Evolutionary conservation across 768 basidiomycete species (phyloP).

Genomic region (Nidularia sp.): DNA sequence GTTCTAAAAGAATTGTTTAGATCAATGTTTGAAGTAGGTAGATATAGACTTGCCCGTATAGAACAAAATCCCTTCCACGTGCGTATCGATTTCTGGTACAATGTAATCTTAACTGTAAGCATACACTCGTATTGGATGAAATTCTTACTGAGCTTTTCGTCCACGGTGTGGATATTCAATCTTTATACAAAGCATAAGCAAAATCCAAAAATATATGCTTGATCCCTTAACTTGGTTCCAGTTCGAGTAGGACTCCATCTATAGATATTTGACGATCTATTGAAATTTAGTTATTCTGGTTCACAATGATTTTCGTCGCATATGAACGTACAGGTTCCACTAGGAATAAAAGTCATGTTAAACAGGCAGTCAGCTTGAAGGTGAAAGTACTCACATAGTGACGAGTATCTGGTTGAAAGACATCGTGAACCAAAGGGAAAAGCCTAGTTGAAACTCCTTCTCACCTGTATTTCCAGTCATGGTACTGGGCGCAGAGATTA

Average conservation of each 20-base stretch:
- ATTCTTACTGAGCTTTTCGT: constrained; percentile 23
- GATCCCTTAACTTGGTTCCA: constrained; percentile 15
- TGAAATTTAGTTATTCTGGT: not conserved
- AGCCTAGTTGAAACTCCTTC: not conserved
- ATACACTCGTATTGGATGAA: not conserved
- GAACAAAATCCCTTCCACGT: constrained; percentile 22
- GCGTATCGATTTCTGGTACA: constrained; percentile 15
- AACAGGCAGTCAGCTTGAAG: not conserved
- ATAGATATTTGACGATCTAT: constrained; percentile 22
- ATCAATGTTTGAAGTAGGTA: too few relatives aligned
- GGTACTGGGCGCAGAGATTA: constrained; percentile 21
- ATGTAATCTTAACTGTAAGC: not conserved
- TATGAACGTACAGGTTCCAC: constrained; percentile 20
- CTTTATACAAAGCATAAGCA: constrained; percentile 4
- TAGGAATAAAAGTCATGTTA: not conserved
- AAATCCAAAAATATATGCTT: not conserved
- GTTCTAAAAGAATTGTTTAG: too few relatives aligned
- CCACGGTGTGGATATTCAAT: constrained; percentile 21
- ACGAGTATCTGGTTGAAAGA: constrained; percentile 16
- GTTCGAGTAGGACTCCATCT: constrained; percentile 22
- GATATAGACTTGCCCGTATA: constrained; percentile 16
- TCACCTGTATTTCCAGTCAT: constrained; percentile 26
- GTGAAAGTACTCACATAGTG: constrained; percentile 16
- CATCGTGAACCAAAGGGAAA: not conserved
- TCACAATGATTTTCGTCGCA: not conserved